Percentiles rank a stretch among this genome's conserved stretches.
phyloP scores from a whole-genome alignment of 2,329 filamentous ascomycete genomes.

The Fusarium sp. region DNA sequence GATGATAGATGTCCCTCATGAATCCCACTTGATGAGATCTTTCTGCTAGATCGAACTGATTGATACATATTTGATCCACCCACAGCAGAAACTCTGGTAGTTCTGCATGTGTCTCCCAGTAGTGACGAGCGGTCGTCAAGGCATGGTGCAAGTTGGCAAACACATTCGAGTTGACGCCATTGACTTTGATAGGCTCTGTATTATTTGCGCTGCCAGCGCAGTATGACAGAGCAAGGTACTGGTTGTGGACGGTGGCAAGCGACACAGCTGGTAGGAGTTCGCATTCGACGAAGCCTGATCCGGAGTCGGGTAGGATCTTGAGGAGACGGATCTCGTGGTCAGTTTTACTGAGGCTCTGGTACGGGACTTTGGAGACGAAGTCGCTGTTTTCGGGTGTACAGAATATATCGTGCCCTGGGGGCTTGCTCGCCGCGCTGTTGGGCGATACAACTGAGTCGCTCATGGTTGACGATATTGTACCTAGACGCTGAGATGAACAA shows the following conservation, averaged over 20 bases:
- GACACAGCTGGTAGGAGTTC: neutral
- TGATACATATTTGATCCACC: constrained; percentile 25
- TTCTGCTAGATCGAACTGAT: constrained; percentile 2
- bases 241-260: neutral
- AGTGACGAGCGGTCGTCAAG: neutral
- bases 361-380: neutral
- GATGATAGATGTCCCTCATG: constrained; percentile 10
- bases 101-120: neutral
- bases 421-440: rapidly evolving
- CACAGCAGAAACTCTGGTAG: neutral
- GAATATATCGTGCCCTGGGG: constrained; percentile 23
- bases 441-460: rapidly evolving
- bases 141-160: constrained; percentile 22
- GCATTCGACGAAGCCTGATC: constrained; percentile 3
- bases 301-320: neutral
- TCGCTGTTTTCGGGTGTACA: constrained; percentile 21
- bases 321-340: constrained; percentile 13
- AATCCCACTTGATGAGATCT: constrained; percentile 26
- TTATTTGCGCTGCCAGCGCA: constrained; percentile 2
- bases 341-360: neutral
- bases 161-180: neutral
- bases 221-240: constrained; percentile 13
- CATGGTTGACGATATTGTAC: neutral
- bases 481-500: neutral
- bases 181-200: neutral